Percentiles rank a stretch among this genome's conserved stretches.
phyloP scores from a whole-genome alignment of 2,329 filamentous ascomycete genomes.

The Huntiella bhutanensis region DNA sequence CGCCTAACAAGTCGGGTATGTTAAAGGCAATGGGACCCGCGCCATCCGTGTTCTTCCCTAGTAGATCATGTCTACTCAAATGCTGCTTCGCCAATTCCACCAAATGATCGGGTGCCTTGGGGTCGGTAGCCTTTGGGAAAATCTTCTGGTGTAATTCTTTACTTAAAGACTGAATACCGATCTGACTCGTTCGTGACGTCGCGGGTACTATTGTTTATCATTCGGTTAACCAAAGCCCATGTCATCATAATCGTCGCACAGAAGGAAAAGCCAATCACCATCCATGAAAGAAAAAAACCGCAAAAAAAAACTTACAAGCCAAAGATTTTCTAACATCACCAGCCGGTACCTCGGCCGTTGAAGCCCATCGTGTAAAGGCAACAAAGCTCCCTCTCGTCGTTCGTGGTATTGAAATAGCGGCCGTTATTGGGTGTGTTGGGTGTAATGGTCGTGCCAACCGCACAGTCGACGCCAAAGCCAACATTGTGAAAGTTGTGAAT shows the following conservation, averaged over 20 bases:
- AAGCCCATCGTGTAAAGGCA: constrained; percentile 2
- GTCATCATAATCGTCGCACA: too few species aligned
- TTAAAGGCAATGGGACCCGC: constrained; percentile 65
- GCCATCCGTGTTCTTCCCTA: constrained; percentile 76
- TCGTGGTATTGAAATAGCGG: neutral
- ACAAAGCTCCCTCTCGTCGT: neutral
- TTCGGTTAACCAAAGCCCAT: too few species aligned
- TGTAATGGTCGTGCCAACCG: neutral
- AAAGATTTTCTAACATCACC: constrained; percentile 17
- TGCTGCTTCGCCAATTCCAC: constrained; percentile 69
- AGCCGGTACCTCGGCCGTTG: neutral
- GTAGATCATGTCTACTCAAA: constrained; percentile 63
- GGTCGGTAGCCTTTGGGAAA: constrained; percentile 44
- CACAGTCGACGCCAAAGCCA: neutral
- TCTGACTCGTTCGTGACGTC: constrained; percentile 65
- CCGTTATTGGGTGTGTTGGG: neutral
- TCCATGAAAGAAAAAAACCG: too few species aligned
- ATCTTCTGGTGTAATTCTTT: constrained; percentile 64
- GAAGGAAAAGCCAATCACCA: too few species aligned
- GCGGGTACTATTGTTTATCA: constrained; percentile 23
- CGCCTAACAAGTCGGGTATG: constrained; percentile 58
- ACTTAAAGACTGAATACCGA: constrained; percentile 88
- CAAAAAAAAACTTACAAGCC: constrained; percentile 21
- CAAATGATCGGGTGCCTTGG: constrained; percentile 39
- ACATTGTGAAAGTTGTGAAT: neutral